A percentile compares a stretch with the other conserved stretches of the same genome.
Conservation (phyloP, 2,329 filamentous ascomycete genomes). For the Colletotrichum liaoningense region DNA sequence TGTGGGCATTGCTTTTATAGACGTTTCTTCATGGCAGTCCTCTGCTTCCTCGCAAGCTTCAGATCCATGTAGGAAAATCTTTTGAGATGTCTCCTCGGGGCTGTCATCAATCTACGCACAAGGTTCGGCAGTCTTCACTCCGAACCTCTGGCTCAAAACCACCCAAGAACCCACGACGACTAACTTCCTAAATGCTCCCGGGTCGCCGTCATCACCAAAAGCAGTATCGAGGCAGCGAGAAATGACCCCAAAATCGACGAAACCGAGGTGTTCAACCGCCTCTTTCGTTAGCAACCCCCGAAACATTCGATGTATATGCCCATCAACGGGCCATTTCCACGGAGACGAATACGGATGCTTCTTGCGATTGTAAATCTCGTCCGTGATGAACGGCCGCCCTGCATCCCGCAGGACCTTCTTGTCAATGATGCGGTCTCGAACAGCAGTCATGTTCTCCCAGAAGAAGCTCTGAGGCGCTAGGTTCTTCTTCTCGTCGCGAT, state of each 20-base stretch:
- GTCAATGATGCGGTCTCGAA: slow-evolving; percentile 47
- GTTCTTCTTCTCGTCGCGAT: background rate
- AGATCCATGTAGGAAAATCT: too few relatives aligned
- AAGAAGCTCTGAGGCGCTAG: background rate
- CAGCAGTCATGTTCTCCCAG: slow-evolving; percentile 11
- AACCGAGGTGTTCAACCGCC: background rate
- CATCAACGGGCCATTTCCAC: background rate
- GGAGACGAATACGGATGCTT: background rate
- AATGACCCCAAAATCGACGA: background rate
- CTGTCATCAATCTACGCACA: too few relatives aligned
- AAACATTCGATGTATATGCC: background rate
- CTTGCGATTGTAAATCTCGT: background rate
- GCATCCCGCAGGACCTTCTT: slow-evolving; percentile 63
- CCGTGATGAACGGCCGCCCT: background rate
- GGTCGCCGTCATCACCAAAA: background rate
- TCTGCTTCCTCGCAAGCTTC: too few relatives aligned
- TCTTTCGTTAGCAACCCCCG: background rate
- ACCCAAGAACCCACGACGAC: background rate
- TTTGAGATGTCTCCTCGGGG: too few relatives aligned
- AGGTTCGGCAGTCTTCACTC: too few relatives aligned
- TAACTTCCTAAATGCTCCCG: background rate
- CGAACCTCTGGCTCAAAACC: background rate
- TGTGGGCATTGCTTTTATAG: too few relatives aligned
- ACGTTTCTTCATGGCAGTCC: too few relatives aligned
- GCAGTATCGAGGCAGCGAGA: background rate